Percentiles rank a stretch among this genome's conserved stretches.
Evolutionary conservation across 148 eudicot species (phyloP).

Genomic region (Camellia lanceoleosa): DNA sequence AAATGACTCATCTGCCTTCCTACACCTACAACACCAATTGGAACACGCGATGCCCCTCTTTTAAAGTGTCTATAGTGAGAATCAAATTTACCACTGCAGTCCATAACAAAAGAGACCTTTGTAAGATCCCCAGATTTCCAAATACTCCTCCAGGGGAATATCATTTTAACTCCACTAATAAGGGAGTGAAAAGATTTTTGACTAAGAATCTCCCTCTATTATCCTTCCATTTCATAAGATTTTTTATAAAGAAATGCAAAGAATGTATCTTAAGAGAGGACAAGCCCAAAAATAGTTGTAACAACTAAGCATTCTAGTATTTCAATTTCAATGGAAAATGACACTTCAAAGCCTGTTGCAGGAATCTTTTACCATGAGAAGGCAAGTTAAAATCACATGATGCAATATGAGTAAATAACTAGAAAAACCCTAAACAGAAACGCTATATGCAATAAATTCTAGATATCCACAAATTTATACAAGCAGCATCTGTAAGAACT

Average conservation of each 20-base stretch:
- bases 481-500: slow-evolving; percentile 21
- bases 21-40: not conserved
- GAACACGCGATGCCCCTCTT: not conserved
- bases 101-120: not conserved
- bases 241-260: no score
- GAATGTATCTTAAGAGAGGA: no score
- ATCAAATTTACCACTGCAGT: not conserved
- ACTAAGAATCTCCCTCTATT: not conserved
- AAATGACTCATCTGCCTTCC: no score
- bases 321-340: no score
- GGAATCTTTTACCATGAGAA: not conserved
- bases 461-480: not conserved
- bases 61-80: not conserved
- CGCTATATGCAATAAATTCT: not conserved
- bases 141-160: not conserved
- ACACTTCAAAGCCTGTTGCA: not conserved
- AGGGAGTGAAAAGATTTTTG: no score
- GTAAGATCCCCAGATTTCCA: not conserved
- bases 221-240: not conserved
- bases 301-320: no score
- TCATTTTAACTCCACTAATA: not conserved
- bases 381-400: not conserved
- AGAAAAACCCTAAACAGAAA: not conserved
- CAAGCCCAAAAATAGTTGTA: no score
- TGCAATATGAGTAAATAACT: slow-evolving; percentile 1